phyloP scores from a whole-genome alignment of 805 yeast species.

The Candida ponderosae region DNA sequence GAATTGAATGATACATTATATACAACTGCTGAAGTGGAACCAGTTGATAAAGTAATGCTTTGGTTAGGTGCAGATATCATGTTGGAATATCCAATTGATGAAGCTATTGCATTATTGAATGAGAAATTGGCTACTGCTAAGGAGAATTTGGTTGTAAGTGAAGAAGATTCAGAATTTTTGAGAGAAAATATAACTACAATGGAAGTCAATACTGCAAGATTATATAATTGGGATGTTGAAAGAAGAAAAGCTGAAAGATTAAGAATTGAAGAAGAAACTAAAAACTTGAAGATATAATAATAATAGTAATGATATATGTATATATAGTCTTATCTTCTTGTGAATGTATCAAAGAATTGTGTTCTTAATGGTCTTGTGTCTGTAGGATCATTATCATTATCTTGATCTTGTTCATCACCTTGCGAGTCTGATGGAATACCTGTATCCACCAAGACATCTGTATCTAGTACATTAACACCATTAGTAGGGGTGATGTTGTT shows the following conservation, averaged over 20 bases:
- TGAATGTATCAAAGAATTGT: constrained; percentile 39
- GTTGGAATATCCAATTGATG: constrained; percentile 89
- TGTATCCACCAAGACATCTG: no score
- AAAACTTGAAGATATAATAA: constrained; percentile 19
- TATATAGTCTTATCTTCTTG: constrained; percentile 14
- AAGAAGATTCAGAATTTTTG: constrained; percentile 78
- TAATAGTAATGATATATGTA: no score
- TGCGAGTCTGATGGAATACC: not conserved
- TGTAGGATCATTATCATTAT: constrained; percentile 15
- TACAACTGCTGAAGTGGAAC: constrained; percentile 69
- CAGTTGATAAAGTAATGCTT: constrained; percentile 60
- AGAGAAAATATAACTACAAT: constrained; percentile 91
- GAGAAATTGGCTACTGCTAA: constrained; percentile 58
- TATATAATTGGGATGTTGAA: constrained; percentile 84
- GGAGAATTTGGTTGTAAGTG: constrained; percentile 49
- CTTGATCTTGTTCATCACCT: constrained; percentile 6
- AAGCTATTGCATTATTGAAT: constrained; percentile 67
- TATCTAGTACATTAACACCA: no score
- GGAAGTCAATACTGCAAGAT: constrained; percentile 95
- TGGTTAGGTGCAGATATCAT: constrained; percentile 99
- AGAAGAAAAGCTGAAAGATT: constrained; percentile 46
- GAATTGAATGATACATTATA: constrained; percentile 90
- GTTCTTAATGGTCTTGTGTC: constrained; percentile 36
- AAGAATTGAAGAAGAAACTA: constrained; percentile 29
- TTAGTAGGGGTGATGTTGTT: no score